Evolutionary conservation across 345 rosid genomes (phyloP), one percentile per base, ranked within the genome.

Genomic region (Nephelium lappaceum): DNA sequence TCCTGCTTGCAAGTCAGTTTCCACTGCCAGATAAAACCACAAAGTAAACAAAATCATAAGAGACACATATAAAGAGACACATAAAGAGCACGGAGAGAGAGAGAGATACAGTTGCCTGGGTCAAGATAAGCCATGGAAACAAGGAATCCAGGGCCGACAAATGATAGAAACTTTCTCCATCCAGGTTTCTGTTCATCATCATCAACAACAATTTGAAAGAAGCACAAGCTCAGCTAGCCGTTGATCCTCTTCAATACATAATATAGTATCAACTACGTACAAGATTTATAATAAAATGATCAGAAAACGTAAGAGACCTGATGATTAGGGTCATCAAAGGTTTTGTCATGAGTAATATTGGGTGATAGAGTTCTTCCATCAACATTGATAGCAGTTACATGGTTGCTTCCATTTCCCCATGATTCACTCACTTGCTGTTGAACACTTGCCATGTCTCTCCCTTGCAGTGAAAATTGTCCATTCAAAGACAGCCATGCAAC

Each of bases 1-100:
- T 66, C 96, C 93, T 15, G 96, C 93, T 83, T 92, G 93, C 70
- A 92, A 64, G 70, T 92, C 96, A 31, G 96, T 90, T 82, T 90
- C 93, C 90, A 92, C 92, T 91, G 88, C 23, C 11, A 68, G 9
- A 51, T 12, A 14, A 38, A 21, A 78, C 7, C 5, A 62, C 23
- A 63, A 27, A 16, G 7, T 16, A 1, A 49, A 4, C 1, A 19
- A 10, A 2, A n/a, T n/a, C n/a, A n/a, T n/a, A n/a, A n/a, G n/a
- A n/a, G n/a, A n/a, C n/a, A n/a, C n/a, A n/a, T n/a, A n/a, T n/a
- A n/a, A n/a, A n/a, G 24, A 41, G 3, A 19, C 5, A 64, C 16
- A 16, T 4, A 14, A 11, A 12, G 15, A 49, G 0, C n/a, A 43
- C 0, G 53, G 11, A 45, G n/a, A 14, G 57, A 39, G 3, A 38